A percentile compares a stretch with the other conserved stretches of the same genome.
These are phyloP conservation scores for Ogataea saltuana DNA, from an alignment of 805 yeast genomes.

Conservation along the genomic window DNA sequence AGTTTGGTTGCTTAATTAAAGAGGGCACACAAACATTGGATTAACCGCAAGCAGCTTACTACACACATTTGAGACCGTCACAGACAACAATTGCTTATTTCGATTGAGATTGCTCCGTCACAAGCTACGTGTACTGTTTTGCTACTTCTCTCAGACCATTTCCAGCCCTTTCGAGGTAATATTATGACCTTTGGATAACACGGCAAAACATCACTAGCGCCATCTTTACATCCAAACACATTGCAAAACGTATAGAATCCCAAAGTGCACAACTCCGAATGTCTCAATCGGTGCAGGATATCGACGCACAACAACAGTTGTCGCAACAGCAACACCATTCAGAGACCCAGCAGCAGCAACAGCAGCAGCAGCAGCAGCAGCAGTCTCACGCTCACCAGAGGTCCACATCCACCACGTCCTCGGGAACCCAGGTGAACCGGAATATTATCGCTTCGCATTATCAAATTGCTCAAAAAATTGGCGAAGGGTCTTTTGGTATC, in stretches of 20 bases:
- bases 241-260: too few species aligned
- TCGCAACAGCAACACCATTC: constrained; percentile 1
- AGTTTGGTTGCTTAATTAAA: constrained; percentile 3
- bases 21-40: too few species aligned
- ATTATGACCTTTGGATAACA: too few species aligned
- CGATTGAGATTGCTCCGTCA: too few species aligned
- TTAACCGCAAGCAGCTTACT: too few species aligned
- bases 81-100: too few species aligned
- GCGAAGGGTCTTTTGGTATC: constrained; percentile 86
- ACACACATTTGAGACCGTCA: too few species aligned
- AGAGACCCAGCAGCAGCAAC: constrained; percentile 11
- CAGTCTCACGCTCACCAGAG: constrained; percentile 14
- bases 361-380: constrained; percentile 1
- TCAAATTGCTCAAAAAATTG: constrained; percentile 79
- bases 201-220: too few species aligned
- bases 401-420: constrained; percentile 22
- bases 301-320: constrained; percentile 7
- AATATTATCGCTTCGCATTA: constrained; percentile 60
- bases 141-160: too few species aligned
- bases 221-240: too few species aligned
- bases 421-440: constrained; percentile 22
- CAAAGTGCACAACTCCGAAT: neutral
- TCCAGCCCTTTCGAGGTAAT: too few species aligned
- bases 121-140: too few species aligned
- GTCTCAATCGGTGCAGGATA: constrained; percentile 2